Percentiles rank a stretch among this genome's conserved stretches.
Conservation (phyloP, 2,329 filamentous ascomycete species). For the Ceratocystis huliohia region DNA sequence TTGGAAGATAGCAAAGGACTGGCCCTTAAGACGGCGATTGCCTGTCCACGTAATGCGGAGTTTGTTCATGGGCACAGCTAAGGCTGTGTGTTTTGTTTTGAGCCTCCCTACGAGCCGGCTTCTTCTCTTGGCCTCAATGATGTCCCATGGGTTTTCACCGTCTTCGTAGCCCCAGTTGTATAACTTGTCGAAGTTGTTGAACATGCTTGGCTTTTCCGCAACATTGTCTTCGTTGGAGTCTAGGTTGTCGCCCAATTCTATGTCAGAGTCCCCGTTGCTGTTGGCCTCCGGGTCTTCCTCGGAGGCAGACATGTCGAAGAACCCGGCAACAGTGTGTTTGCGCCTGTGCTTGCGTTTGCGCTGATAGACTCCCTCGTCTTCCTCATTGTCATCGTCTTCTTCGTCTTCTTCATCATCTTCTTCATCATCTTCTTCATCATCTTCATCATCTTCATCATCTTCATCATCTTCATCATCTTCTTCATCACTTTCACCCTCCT, state of each 20-base stretch:
- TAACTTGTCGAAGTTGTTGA: not conserved
- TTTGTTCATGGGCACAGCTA: not conserved
- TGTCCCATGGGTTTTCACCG: conserved; percentile 1
- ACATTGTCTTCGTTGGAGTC: not conserved
- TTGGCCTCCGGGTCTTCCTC: conserved; percentile 2
- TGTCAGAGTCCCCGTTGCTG: not conserved
- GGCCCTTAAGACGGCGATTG: conserved; percentile 1
- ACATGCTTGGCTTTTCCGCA: not conserved
- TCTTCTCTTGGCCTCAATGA: not conserved
- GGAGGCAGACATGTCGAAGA: conserved; percentile 14
- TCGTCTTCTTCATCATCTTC: not conserved
- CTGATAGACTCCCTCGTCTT: not conserved
- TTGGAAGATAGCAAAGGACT: conserved; percentile 9
- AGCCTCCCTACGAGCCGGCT: not conserved
- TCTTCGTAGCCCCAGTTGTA: conserved; percentile 8
- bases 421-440: not conserved
- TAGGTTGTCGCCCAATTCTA: not conserved
- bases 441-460: not conserved
- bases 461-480: not conserved
- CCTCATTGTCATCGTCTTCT: not conserved
- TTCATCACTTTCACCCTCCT: not conserved
- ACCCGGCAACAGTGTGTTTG: not conserved
- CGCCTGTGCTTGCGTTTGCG: not conserved
- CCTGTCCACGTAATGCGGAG: conserved; percentile 12
- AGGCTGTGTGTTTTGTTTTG: not conserved